Evolutionary conservation across 2,329 filamentous ascomycete genomes (phyloP).

Genomic region (Colletotrichum incanum): DNA sequence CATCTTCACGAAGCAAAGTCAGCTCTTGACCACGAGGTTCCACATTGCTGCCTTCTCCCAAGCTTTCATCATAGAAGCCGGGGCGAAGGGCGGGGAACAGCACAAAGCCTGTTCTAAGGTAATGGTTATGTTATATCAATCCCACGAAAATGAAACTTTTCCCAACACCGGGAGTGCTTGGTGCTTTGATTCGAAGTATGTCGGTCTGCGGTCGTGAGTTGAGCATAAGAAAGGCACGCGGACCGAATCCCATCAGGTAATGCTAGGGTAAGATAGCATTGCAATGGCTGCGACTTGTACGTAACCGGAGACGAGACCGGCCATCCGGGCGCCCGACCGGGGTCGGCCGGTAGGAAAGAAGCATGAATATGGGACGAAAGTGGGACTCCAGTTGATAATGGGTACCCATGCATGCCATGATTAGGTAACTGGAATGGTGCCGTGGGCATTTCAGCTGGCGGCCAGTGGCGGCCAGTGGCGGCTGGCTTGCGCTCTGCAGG

Average conservation of each 20-base stretch:
- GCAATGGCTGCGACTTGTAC: conserved; percentile 19
- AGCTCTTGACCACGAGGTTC: conserved; percentile 2
- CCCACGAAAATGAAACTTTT: neutral
- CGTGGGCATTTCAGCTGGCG: too few species aligned
- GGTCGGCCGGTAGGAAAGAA: conserved; percentile 17
- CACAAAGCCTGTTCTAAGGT: conserved; percentile 31
- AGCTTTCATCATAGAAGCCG: neutral
- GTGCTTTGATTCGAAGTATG: neutral
- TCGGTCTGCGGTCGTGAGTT: neutral
- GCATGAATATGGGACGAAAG: conserved; percentile 16
- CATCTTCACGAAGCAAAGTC: conserved; percentile 9
- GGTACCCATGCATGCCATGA: neutral
- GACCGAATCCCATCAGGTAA: neutral
- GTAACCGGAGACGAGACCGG: conserved; percentile 31
- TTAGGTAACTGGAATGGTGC: neutral
- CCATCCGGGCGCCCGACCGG: conserved; percentile 12
- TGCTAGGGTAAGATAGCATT: conserved; percentile 3
- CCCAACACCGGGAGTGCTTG: neutral
- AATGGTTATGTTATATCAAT: conserved; percentile 38
- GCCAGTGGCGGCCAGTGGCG: conserved; percentile 1
- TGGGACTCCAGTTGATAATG: neutral
- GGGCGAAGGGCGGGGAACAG: conserved; percentile 15
- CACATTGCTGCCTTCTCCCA: neutral
- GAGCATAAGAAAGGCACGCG: neutral
- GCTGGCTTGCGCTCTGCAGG: neutral